Conservation (phyloP, 2,329 filamentous ascomycete genomes). For the Ascocoryne sarcoides region DNA sequence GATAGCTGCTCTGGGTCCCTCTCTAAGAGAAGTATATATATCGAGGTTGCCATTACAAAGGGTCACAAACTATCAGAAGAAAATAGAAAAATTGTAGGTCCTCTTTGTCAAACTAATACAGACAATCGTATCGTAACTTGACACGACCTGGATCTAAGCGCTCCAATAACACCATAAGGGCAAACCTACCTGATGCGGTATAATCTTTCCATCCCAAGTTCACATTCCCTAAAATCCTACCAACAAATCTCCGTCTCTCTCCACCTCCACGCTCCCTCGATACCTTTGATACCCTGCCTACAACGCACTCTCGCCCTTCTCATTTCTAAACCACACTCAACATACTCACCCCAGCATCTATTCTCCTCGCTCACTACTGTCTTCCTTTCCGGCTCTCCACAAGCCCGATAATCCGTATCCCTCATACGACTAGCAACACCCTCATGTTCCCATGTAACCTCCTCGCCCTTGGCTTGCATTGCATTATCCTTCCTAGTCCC, state of each 20-base stretch:
- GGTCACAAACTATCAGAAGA: too few relatives aligned
- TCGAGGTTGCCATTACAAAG: too few relatives aligned
- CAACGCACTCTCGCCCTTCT: not conserved
- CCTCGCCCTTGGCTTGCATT: too few relatives aligned
- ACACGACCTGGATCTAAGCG: too few relatives aligned
- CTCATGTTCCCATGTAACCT: too few relatives aligned
- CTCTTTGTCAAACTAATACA: too few relatives aligned
- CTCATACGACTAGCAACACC: too few relatives aligned
- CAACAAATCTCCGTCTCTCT: not conserved
- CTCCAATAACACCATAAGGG: too few relatives aligned
- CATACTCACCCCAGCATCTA: not conserved
- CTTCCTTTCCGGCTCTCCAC: not conserved
- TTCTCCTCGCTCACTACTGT: not conserved
- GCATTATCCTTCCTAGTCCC: not conserved
- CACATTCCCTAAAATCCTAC: not conserved
- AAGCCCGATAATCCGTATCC: not conserved
- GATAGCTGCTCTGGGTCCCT: too few relatives aligned
- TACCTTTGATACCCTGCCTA: not conserved
- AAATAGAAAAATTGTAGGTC: too few relatives aligned
- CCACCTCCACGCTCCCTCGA: not conserved
- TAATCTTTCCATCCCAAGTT: not conserved
- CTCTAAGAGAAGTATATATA: too few relatives aligned
- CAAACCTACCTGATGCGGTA: not conserved
- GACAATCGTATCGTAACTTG: too few relatives aligned
- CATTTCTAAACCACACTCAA: not conserved